Percentiles rank a stretch among this genome's conserved stretches.
phyloP scores from a whole-genome alignment of 345 rosid genomes.

The Dipteronia dyeriana region DNA sequence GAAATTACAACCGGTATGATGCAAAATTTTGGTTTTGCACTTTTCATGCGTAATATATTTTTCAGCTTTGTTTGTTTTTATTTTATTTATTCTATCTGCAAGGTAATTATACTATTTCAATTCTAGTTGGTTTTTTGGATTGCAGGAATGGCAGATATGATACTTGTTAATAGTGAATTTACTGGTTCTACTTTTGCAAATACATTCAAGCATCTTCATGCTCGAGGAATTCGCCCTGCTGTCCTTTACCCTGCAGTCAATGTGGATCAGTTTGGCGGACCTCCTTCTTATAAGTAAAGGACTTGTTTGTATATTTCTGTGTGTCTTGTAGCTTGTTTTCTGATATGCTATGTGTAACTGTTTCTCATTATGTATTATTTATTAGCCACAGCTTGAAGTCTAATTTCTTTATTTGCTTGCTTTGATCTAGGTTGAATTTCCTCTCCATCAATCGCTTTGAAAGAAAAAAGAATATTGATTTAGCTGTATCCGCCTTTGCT shows the following conservation, averaged over 20 bases:
- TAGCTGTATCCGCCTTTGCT: slow-evolving; percentile 89
- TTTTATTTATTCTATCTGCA: background rate
- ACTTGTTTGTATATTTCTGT: slow-evolving; percentile 35
- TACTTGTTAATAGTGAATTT: slow-evolving; percentile 86
- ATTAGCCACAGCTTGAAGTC: background rate
- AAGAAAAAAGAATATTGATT: slow-evolving; percentile 81
- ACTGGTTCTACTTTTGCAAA: slow-evolving; percentile 81
- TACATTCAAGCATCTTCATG: slow-evolving; percentile 80
- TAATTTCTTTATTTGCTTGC: background rate
- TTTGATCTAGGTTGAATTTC: slow-evolving; percentile 67
- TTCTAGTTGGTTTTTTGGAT: slow-evolving; percentile 15
- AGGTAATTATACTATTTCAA: background rate
- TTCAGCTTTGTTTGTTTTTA: background rate
- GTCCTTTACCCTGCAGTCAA: slow-evolving; percentile 92
- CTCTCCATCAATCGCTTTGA: slow-evolving; percentile 91
- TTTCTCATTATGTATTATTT: slow-evolving; percentile 4
- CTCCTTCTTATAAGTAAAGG: slow-evolving; percentile 54
- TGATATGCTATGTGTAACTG: background rate
- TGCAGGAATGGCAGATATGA: slow-evolving; percentile 87
- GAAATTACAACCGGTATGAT: slow-evolving; percentile 75
- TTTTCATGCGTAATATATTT: background rate
- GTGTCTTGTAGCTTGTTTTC: slow-evolving; percentile 24
- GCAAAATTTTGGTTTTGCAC: background rate
- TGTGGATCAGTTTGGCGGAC: slow-evolving; percentile 70
- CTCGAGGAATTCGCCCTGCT: slow-evolving; percentile 65